Conservation (phyloP, 768 basidiomycete genomes). For the Mycena epipterygia region DNA sequence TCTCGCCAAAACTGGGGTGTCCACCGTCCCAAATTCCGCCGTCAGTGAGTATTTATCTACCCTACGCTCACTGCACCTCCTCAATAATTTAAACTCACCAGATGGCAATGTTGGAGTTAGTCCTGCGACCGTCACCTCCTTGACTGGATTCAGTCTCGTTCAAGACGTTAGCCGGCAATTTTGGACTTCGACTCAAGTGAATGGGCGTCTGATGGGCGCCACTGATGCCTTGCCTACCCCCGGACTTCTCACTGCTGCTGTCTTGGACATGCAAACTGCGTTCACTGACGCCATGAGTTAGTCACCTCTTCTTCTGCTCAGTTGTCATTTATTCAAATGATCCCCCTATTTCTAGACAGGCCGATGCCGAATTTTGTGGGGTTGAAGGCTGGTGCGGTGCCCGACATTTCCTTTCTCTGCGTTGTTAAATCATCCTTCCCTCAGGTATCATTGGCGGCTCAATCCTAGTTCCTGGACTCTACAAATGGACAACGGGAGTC, state of each 20-base stretch:
- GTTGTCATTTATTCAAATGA: no score
- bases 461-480: slow-evolving; percentile 12
- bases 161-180: slow-evolving; percentile 7
- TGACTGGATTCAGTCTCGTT: slow-evolving; percentile 8
- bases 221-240: slow-evolving; percentile 20
- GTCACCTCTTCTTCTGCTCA: neutral
- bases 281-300: slow-evolving; percentile 16
- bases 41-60: slow-evolving; percentile 5
- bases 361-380: neutral
- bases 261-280: slow-evolving; percentile 16
- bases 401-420: neutral
- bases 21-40: slow-evolving; percentile 3
- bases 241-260: neutral
- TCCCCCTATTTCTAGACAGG: neutral
- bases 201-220: neutral
- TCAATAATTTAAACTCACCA: neutral
- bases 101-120: slow-evolving; percentile 19
- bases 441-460: slow-evolving; percentile 21
- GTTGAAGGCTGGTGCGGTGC: neutral
- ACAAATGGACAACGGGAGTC: slow-evolving; percentile 24
- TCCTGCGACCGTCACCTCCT: neutral
- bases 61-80: neutral
- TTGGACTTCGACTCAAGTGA: slow-evolving; percentile 4
- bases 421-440: neutral
- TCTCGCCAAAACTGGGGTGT: slow-evolving; percentile 9